A percentile compares a stretch with the other conserved stretches of the same genome.
Conservation (phyloP, 1,284 basidiomycete genomes). For the Ustilago curta region DNA sequence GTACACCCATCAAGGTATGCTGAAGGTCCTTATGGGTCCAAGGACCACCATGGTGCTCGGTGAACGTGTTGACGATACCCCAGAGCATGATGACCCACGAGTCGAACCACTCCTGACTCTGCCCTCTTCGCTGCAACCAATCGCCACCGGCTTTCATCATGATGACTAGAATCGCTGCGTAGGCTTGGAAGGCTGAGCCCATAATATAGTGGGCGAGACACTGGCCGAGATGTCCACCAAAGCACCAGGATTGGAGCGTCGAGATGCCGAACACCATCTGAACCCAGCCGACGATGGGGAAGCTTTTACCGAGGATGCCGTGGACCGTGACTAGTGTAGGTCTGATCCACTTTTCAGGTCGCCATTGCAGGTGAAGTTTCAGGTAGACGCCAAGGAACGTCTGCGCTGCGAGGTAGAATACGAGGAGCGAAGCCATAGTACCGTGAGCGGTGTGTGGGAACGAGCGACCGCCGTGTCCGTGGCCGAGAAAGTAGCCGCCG, state of each 20-base stretch:
- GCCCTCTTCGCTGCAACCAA: constrained; percentile 77
- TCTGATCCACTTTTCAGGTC: constrained; percentile 77
- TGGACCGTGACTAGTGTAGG: constrained; percentile 81
- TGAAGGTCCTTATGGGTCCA: constrained; percentile 90
- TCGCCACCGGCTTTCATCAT: constrained; percentile 83
- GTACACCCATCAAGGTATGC: constrained; percentile 76
- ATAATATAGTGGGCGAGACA: constrained; percentile 77
- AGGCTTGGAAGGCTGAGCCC: constrained; percentile 75
- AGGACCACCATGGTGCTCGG: constrained; percentile 73
- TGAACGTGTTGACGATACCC: constrained; percentile 89
- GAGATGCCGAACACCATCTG: constrained; percentile 64
- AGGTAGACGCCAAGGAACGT: constrained; percentile 85
- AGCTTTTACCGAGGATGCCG: constrained; percentile 84
- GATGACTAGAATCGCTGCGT: constrained; percentile 85
- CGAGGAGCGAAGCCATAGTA: constrained; percentile 58
- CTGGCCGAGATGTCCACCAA: constrained; percentile 76
- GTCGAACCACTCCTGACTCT: constrained; percentile 87
- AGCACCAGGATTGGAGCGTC: constrained; percentile 73
- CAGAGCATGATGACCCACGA: constrained; percentile 87
- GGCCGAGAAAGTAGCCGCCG: constrained; percentile 63
- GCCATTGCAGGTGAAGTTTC: constrained; percentile 84
- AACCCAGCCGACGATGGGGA: constrained; percentile 82
- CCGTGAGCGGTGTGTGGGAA: constrained; percentile 67
- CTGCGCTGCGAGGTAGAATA: constrained; percentile 72
- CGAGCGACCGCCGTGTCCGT: constrained; percentile 60